These are phyloP conservation scores for Macrolepiota fuliginosa DNA, from an alignment of 768 basidiomycete species.

Conservation along the genomic window DNA sequence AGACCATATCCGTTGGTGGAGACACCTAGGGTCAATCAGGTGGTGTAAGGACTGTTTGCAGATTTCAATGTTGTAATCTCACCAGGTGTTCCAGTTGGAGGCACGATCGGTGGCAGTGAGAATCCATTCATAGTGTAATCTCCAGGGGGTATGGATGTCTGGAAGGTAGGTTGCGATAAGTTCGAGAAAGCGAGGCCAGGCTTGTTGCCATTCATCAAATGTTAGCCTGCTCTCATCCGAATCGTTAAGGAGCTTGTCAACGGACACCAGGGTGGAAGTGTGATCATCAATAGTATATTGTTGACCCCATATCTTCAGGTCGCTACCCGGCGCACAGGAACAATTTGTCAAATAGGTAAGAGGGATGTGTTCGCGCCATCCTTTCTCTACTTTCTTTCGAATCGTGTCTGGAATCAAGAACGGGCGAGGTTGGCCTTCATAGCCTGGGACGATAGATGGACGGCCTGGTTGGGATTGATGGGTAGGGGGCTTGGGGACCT, in stretches of 20 bases:
- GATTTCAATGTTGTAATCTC: background rate
- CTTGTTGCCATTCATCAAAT: background rate
- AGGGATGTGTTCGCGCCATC: background rate
- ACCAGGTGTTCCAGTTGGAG: background rate
- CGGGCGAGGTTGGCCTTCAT: background rate
- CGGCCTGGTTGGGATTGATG: background rate
- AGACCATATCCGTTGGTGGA: background rate
- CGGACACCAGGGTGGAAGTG: background rate
- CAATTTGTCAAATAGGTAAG: background rate
- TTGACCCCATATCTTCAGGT: background rate
- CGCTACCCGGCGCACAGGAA: background rate
- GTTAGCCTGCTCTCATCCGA: background rate
- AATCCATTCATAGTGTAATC: background rate
- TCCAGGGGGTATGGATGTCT: background rate
- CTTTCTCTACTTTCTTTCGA: background rate
- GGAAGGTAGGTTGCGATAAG: background rate
- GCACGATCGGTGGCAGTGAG: background rate
- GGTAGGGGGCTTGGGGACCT: background rate
- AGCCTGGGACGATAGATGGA: background rate
- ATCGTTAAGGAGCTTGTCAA: background rate
- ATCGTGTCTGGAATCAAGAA: background rate
- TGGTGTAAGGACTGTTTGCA: background rate
- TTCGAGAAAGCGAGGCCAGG: background rate
- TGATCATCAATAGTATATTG: background rate
- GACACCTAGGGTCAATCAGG: background rate